Percentiles rank a stretch among this genome's conserved stretches.
These are phyloP conservation scores for Aspergillus awamori DNA, from an alignment of 2,329 filamentous ascomycete species.

Conservation along the genomic window DNA sequence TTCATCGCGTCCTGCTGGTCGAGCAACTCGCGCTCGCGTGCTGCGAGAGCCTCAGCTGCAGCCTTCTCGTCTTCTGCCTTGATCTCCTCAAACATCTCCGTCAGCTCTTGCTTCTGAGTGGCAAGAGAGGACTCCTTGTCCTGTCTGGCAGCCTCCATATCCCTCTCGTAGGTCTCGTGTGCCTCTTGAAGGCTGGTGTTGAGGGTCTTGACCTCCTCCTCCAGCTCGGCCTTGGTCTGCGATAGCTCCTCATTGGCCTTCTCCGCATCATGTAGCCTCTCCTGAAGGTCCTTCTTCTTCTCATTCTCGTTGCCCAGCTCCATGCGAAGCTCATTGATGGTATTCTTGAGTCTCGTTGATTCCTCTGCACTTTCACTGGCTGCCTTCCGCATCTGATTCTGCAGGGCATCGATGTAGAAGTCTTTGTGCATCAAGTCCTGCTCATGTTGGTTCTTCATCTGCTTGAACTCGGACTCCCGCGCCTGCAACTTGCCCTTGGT, in stretches of 20 bases:
- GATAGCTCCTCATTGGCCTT: constrained; percentile 51
- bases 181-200: constrained; percentile 44
- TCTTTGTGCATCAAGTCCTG: constrained; percentile 57
- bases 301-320: constrained; percentile 54
- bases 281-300: constrained; percentile 55
- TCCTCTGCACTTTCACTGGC: constrained; percentile 56
- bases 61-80: constrained; percentile 46
- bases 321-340: constrained; percentile 52
- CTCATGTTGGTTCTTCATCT: constrained; percentile 53
- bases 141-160: constrained; percentile 35
- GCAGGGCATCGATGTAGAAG: constrained; percentile 55
- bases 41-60: constrained; percentile 40
- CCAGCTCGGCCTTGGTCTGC: constrained; percentile 48
- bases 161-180: constrained; percentile 49
- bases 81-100: constrained; percentile 53
- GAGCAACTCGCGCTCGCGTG: constrained; percentile 48
- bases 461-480: constrained; percentile 54
- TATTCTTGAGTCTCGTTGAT: constrained; percentile 45
- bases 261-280: constrained; percentile 48
- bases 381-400: constrained; percentile 53
- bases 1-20: constrained; percentile 41
- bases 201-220: constrained; percentile 42
- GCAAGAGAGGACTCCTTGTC: constrained; percentile 39
- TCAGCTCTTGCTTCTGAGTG: constrained; percentile 50
- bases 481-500: constrained; percentile 54